Conservation (phyloP, 176 grass and related monocot genomes). For the Saccharum spontaneum region DNA sequence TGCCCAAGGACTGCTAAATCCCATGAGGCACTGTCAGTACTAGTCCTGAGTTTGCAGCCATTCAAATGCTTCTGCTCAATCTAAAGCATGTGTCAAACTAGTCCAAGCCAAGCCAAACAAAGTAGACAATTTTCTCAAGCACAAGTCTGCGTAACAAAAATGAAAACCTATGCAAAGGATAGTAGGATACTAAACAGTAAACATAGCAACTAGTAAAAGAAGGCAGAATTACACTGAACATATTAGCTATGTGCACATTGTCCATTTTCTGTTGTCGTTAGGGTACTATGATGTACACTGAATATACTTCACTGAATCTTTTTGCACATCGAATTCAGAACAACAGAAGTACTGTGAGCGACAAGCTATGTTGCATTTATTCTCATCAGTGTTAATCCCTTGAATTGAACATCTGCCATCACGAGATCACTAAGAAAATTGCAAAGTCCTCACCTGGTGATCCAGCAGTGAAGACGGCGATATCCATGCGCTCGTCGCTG, state of each 20-base stretch:
- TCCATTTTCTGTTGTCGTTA: neutral
- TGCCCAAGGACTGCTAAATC: neutral
- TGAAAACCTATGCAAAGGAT: neutral
- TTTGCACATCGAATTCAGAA: neutral
- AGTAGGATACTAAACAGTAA: neutral
- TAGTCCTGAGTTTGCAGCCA: neutral
- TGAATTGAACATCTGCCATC: neutral
- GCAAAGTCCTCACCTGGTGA: conserved; percentile 12
- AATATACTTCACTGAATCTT: neutral
- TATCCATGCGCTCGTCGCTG: neutral
- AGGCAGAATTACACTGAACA: neutral
- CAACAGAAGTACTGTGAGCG: neutral
- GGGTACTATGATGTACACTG: neutral
- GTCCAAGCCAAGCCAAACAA: too few relatives aligned
- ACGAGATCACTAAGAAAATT: neutral
- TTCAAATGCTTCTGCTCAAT: neutral
- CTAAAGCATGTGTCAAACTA: neutral
- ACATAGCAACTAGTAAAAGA: neutral
- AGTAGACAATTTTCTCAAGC: neutral
- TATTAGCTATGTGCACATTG: neutral
- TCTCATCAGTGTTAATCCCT: neutral
- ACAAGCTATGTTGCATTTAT: neutral
- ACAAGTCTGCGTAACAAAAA: neutral
- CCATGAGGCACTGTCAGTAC: neutral
- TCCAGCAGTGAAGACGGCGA: neutral